Evolutionary conservation across 192 early-diverging fungal genomes (phyloP).

Genomic region (Coemansia sp.): DNA sequence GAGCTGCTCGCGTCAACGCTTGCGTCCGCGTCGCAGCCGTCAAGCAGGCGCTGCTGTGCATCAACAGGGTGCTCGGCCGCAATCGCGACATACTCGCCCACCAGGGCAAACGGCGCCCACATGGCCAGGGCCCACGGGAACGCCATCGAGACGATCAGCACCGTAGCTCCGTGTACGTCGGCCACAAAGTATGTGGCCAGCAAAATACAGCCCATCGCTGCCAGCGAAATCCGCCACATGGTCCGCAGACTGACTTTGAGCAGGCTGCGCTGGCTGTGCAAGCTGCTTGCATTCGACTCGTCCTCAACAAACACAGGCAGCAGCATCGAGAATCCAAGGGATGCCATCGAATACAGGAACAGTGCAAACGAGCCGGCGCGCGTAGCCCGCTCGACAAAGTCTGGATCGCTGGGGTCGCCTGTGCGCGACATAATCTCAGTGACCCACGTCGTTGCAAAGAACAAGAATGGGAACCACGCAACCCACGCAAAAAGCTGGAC

Average conservation of each 20-base stretch:
- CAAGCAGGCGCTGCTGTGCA: conserved; percentile 1
- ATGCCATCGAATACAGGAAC: conserved; percentile 76
- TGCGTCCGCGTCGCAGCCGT: background rate
- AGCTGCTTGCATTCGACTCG: conserved; percentile 8
- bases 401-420: conserved; percentile 28
- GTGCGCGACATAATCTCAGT: conserved; percentile 41
- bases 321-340: conserved; percentile 55
- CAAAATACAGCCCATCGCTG: conserved; percentile 67
- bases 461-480: conserved; percentile 97
- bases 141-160: conserved; percentile 70
- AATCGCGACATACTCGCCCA: conserved; percentile 65
- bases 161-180: conserved; percentile 60
- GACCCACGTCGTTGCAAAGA: conserved; percentile 71
- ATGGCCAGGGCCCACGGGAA: conserved; percentile 83
- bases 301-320: conserved; percentile 39
- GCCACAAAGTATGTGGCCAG: conserved; percentile 66
- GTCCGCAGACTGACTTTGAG: conserved; percentile 34
- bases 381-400: conserved; percentile 61
- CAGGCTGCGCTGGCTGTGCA: conserved; percentile 6
- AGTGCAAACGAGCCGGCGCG: conserved; percentile 87
- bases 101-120: conserved; percentile 92
- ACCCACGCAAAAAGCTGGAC: conserved; percentile 96
- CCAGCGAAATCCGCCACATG: conserved; percentile 73
- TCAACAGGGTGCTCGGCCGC: conserved; percentile 6
- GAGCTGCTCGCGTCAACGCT: background rate